Base-by-base conservation (phyloP, 495 filamentous ascomycete genomes). In the Amniculicola lignicola region DNA sequence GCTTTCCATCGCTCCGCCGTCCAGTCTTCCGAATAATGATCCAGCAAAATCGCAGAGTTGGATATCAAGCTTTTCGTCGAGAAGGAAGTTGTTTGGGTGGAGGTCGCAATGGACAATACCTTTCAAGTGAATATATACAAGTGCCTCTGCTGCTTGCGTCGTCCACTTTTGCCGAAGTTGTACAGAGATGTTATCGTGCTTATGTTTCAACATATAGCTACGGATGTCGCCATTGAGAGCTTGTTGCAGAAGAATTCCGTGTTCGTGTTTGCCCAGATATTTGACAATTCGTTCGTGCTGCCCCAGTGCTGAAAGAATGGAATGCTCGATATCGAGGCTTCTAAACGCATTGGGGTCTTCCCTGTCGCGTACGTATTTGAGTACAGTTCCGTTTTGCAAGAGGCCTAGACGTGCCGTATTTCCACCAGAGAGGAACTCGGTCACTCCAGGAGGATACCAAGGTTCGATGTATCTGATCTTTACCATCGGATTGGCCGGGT, bases 1-100 rank as follows among this genome's bases (percentile, higher is more conserved):
- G 44, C 43, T 55, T 24, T 50, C 46, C 46, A 50, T 50, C 3
- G 40, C 39, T 3, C 3, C 25, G 10, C 51, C 47, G 25, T 43
- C 61, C 28, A 62, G 40, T 12, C 18, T 39, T 7, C 44, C 59
- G 41, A 59, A 64, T 38, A 46, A 47, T 5, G 61, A 57, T 18
- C 61, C 61, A 40, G 58, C 51, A 53, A 64, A 64, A 39, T 64
- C 61, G 43, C 61, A 64, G 16, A 64, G 51, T 37, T 23, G 43
- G 28, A 64, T n/a, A 19, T 55, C 19, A 23, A 55, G 51, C 22
- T 24, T 23, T 2, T 50, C 59, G 29, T 64, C 31, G 12, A 64
- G 46, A 18, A 64, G 42, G 29, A 46, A 58, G 35, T 64, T 61
- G 3, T 61, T 44, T 16, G 61, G 61, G 6, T 57, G 57, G 16